Conservation (phyloP, 1,284 basidiomycete genomes). For the Cutaneotrichosporon sp. region DNA sequence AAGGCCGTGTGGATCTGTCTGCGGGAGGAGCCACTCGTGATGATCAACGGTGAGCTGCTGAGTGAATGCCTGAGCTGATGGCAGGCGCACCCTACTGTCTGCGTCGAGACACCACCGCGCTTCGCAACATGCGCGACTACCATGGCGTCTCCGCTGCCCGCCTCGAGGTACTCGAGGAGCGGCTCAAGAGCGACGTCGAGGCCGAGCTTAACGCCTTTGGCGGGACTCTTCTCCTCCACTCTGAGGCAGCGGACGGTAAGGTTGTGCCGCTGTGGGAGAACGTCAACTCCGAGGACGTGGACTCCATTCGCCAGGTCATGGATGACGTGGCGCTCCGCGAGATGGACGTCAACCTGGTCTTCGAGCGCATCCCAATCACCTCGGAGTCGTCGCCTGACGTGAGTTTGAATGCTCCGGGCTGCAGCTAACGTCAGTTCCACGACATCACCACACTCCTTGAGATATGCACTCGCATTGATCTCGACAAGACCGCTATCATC, state of each 20-base stretch:
- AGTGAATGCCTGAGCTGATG: not conserved
- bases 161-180: constrained; percentile 85
- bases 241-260: constrained; percentile 82
- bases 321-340: constrained; percentile 57
- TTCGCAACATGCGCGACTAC: constrained; percentile 87
- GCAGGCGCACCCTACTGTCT: constrained; percentile 50
- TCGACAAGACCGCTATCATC: constrained; percentile 77
- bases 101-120: constrained; percentile 72
- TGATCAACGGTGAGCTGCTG: constrained; percentile 67
- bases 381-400: constrained; percentile 58
- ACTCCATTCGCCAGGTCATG: constrained; percentile 91
- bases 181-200: constrained; percentile 86
- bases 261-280: constrained; percentile 97
- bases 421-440: constrained; percentile 53
- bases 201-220: constrained; percentile 80
- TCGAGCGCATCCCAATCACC: constrained; percentile 88
- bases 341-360: constrained; percentile 65
- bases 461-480: constrained; percentile 73
- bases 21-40: constrained; percentile 87
- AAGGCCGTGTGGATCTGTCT: constrained; percentile 89
- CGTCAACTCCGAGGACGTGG: constrained; percentile 72
- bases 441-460: constrained; percentile 71
- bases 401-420: constrained; percentile 11
- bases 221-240: constrained; percentile 81
- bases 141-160: constrained; percentile 87